Conservation (phyloP, 805 yeast genomes). For the Candida khao-thaluensis region DNA sequence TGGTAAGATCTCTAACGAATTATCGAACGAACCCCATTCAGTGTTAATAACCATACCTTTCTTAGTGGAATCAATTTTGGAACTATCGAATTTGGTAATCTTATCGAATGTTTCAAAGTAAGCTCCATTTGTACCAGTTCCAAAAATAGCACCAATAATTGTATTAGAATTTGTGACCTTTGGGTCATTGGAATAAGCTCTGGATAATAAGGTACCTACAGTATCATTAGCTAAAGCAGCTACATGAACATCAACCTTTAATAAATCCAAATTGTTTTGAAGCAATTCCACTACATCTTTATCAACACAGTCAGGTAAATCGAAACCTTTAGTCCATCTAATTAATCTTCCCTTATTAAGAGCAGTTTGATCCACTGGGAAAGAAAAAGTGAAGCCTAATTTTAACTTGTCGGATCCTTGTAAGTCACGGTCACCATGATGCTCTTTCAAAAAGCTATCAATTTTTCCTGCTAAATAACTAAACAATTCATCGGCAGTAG, state of each 20-base stretch:
- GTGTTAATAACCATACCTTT: conserved; percentile 84
- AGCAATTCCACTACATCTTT: conserved; percentile 74
- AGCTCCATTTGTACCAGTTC: conserved; percentile 98
- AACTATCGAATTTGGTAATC: conserved; percentile 67
- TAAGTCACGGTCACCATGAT: conserved; percentile 65
- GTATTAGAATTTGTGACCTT: conserved; percentile 69
- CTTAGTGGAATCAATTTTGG: conserved; percentile 23
- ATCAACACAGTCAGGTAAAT: conserved; percentile 81
- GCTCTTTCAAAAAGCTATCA: conserved; percentile 58
- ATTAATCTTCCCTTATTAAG: conserved; percentile 75
- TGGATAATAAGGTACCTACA: conserved; percentile 86
- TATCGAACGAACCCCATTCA: conserved; percentile 98
- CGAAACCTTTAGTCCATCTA: conserved; percentile 97
- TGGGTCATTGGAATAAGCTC: conserved; percentile 73
- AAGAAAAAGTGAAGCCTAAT: conserved; percentile 90
- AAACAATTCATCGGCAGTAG: conserved; percentile 65
- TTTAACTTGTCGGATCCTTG: conserved; percentile 42
- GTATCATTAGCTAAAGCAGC: conserved; percentile 95
- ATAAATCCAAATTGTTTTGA: conserved; percentile 64
- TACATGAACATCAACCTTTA: conserved; percentile 62
- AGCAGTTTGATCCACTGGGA: conserved; percentile 87
- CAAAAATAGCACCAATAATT: conserved; percentile 86
- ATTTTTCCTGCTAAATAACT: conserved; percentile 72
- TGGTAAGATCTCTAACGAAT: conserved; percentile 72
- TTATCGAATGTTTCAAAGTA: conserved; percentile 75